phyloP scores from a whole-genome alignment of 1,284 basidiomycete genomes.

The Cryptococcus sp. region DNA sequence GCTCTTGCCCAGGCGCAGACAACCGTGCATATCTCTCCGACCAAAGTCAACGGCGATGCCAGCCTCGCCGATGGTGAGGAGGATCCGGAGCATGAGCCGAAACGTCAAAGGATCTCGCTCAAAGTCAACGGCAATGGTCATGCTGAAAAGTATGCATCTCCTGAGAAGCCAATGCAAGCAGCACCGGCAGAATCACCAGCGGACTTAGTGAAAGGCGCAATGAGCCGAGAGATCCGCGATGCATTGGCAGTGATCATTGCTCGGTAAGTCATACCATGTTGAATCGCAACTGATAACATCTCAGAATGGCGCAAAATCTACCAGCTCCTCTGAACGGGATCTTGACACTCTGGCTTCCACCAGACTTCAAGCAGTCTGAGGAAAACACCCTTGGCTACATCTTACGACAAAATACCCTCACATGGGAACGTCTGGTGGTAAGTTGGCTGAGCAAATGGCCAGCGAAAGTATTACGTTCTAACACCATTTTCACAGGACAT shows the following conservation, averaged over 20 bases:
- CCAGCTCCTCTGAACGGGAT: conserved; percentile 42
- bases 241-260: conserved; percentile 36
- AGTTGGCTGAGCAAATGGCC: conserved; percentile 7
- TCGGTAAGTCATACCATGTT: conserved; percentile 26
- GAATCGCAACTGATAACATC: not conserved
- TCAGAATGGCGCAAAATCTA: conserved; percentile 42
- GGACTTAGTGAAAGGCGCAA: conserved; percentile 11
- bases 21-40: conserved; percentile 2
- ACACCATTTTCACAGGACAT: conserved; percentile 31
- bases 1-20: not conserved
- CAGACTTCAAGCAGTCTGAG: conserved; percentile 36
- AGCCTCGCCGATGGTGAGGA: too few relatives aligned
- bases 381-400: conserved; percentile 47
- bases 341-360: conserved; percentile 40
- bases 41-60: conserved; percentile 7
- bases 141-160: not conserved
- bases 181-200: conserved; percentile 8
- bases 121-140: conserved; percentile 15
- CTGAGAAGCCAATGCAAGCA: not conserved
- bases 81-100: conserved; percentile 1
- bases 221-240: conserved; percentile 33
- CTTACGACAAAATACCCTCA: conserved; percentile 35
- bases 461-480: not conserved
- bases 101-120: conserved; percentile 14
- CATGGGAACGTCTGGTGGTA: conserved; percentile 44